These are phyloP conservation scores for Globisporangium rhizosaccharum DNA, from an alignment of 352 stramenopile species.

Conservation along the genomic window DNA sequence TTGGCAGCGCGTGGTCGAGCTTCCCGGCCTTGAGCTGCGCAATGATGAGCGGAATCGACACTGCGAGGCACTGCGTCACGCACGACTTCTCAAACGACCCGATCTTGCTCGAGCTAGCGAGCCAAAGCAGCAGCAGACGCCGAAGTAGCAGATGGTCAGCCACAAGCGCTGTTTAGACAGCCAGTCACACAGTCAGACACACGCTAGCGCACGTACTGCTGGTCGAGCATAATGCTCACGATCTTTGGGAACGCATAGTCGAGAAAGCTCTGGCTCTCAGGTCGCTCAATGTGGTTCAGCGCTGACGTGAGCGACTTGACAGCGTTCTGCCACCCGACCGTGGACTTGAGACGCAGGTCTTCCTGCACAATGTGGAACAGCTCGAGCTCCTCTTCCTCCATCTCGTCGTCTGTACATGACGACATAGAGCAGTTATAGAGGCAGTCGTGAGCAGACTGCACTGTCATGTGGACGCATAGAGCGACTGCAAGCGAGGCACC, in stretches of 20 bases:
- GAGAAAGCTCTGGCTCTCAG: conserved; percentile 74
- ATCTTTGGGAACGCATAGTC: conserved; percentile 76
- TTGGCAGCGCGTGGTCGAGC: conserved; percentile 51
- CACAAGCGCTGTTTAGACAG: not conserved
- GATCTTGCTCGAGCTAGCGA: conserved; percentile 77
- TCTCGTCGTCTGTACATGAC: conserved; percentile 26
- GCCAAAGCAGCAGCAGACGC: not conserved
- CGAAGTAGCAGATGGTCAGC: not conserved
- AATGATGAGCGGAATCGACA: conserved; percentile 63
- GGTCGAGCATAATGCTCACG: conserved; percentile 87
- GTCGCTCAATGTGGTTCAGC: conserved; percentile 55
- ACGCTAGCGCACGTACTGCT: conserved; percentile 58
- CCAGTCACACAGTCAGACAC: not conserved
- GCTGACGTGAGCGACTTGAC: conserved; percentile 81
- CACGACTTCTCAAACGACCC: conserved; percentile 82
- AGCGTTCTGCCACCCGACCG: conserved; percentile 86
- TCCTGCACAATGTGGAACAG: conserved; percentile 82
- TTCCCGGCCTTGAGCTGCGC: conserved; percentile 69
- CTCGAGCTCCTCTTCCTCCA: conserved; percentile 81
- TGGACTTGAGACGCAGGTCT: conserved; percentile 85
- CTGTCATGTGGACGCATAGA: too few relatives aligned
- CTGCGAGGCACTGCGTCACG: conserved; percentile 69
- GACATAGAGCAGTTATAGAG: not conserved
- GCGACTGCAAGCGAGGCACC: too few relatives aligned
- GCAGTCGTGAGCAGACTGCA: not conserved